These are phyloP conservation scores for Yamadazyma dendronema DNA, from an alignment of 1,139 yeast genomes.

Conservation along the genomic window DNA sequence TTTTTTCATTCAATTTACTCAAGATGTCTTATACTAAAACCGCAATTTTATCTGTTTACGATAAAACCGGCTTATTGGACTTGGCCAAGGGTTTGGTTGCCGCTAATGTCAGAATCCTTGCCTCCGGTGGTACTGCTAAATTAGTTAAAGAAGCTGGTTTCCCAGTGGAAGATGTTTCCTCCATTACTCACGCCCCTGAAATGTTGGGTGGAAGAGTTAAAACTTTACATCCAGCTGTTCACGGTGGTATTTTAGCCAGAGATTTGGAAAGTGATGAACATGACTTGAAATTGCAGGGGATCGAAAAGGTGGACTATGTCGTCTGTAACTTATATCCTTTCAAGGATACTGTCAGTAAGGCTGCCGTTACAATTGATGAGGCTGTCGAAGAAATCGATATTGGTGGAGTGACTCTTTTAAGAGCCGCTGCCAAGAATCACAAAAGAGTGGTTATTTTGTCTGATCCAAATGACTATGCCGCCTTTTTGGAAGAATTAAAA, in stretches of 20 bases:
- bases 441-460: slow-evolving; percentile 91
- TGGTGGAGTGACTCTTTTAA: slow-evolving; percentile 94
- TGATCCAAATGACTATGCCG: slow-evolving; percentile 90
- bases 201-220: slow-evolving; percentile 98
- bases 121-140: slow-evolving; percentile 96
- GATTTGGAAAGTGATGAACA: slow-evolving; percentile 85
- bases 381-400: slow-evolving; percentile 98
- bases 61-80: slow-evolving; percentile 93
- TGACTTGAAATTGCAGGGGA: slow-evolving; percentile 83
- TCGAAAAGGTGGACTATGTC: slow-evolving; percentile 92
- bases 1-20: neutral
- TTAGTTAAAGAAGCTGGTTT: slow-evolving; percentile 96
- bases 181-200: slow-evolving; percentile 97
- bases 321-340: slow-evolving; percentile 98
- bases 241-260: slow-evolving; percentile 97
- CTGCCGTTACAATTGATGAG: slow-evolving; percentile 92
- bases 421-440: slow-evolving; percentile 99
- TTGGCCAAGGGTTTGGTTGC: slow-evolving; percentile 91
- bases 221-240: slow-evolving; percentile 97
- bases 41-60: slow-evolving; percentile 94
- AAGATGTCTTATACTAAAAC: slow-evolving; percentile 56
- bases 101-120: slow-evolving; percentile 86
- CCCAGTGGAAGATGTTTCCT: slow-evolving; percentile 92
- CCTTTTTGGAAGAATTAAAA: slow-evolving; percentile 75
- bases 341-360: slow-evolving; percentile 94